Evolutionary conservation across 1,139 yeast species (phyloP).

Genomic region (Suhomyces terraborum): DNA sequence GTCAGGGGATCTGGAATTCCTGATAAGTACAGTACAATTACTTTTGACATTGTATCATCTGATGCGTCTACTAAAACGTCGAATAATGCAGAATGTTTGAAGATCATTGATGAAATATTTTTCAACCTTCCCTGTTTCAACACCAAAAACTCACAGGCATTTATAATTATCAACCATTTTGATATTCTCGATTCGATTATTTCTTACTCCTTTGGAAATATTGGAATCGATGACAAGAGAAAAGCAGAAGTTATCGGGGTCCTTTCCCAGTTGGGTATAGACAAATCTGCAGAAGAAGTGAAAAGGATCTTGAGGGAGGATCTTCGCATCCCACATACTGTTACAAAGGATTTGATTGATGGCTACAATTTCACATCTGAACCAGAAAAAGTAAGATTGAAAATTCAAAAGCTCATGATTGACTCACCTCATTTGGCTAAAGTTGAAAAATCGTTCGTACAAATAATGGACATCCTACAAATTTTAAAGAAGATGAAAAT

Average conservation of each 20-base stretch:
- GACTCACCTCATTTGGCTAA: conserved; percentile 68
- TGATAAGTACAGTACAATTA: conserved; percentile 73
- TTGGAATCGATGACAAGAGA: conserved; percentile 65
- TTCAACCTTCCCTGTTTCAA: conserved; percentile 65
- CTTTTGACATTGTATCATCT: conserved; percentile 74
- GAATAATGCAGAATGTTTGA: conserved; percentile 85
- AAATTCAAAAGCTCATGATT: conserved; percentile 67
- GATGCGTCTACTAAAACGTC: conserved; percentile 46
- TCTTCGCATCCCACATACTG: conserved; percentile 75
- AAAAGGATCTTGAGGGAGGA: conserved; percentile 67
- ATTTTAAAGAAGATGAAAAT: conserved; percentile 58
- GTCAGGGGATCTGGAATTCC: conserved; percentile 65
- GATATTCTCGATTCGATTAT: conserved; percentile 71
- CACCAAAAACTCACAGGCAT: conserved; percentile 41
- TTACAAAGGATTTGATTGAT: conserved; percentile 73
- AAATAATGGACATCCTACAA: conserved; percentile 57
- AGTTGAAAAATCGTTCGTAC: conserved; percentile 62
- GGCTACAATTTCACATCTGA: conserved; percentile 74
- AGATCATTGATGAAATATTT: conserved; percentile 75
- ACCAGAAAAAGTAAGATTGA: conserved; percentile 61
- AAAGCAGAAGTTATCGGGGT: conserved; percentile 66
- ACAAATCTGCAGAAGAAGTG: conserved; percentile 65
- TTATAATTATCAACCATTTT: conserved; percentile 74
- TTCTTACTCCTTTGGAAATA: conserved; percentile 69
- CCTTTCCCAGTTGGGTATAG: conserved; percentile 75